These are phyloP conservation scores for Lactifluus piperatus DNA, from an alignment of 768 basidiomycete genomes.

Conservation along the genomic window DNA sequence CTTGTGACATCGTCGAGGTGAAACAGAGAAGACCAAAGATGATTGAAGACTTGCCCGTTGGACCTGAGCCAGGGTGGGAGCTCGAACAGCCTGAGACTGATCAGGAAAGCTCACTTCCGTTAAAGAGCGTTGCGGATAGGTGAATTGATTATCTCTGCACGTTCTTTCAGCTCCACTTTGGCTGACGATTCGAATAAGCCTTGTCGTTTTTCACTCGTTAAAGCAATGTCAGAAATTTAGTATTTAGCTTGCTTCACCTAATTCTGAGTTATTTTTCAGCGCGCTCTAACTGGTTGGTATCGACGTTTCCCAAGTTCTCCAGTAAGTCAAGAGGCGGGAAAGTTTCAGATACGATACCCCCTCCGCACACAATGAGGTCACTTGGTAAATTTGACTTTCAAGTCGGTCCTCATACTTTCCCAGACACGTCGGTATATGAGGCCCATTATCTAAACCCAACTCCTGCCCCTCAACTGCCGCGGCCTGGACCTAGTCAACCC, in stretches of 20 bases:
- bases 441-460: conserved; percentile 49
- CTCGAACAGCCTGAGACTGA: conserved; percentile 34
- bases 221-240: conserved; percentile 49
- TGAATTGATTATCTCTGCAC: conserved; percentile 17
- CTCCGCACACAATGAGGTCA: conserved; percentile 56
- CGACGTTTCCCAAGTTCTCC: conserved; percentile 63
- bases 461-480: conserved; percentile 20
- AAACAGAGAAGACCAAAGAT: neutral
- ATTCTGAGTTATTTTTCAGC: conserved; percentile 34
- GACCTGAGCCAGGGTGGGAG: conserved; percentile 54
- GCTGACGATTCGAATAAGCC: conserved; percentile 31
- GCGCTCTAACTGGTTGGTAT: conserved; percentile 59
- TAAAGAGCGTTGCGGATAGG: conserved; percentile 54
- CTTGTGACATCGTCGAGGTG: neutral
- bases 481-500: conserved; percentile 22
- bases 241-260: conserved; percentile 2
- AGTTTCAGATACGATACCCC: conserved; percentile 42
- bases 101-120: conserved; percentile 26
- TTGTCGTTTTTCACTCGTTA: conserved; percentile 55
- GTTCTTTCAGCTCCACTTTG: neutral
- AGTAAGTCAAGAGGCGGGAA: conserved; percentile 54
- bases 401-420: conserved; percentile 69
- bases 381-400: conserved; percentile 62
- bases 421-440: conserved; percentile 62
- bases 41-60: conserved; percentile 41